Percentiles rank a stretch among this genome's conserved stretches.
Evolutionary conservation across 2,329 filamentous ascomycete genomes (phyloP).

Genomic region (Trichoderma afroharzianum): DNA sequence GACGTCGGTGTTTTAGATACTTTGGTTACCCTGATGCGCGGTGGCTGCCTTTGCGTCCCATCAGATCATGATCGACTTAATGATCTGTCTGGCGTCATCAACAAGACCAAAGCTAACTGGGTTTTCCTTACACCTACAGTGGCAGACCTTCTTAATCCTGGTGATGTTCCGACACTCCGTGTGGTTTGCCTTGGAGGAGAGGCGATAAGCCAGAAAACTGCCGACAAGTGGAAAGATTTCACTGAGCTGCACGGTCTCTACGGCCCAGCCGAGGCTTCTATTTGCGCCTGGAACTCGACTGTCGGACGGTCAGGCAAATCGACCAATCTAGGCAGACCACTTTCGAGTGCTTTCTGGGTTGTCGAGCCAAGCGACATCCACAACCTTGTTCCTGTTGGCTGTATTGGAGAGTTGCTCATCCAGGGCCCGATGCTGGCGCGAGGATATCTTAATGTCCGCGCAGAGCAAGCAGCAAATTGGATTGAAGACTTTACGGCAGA

Average conservation of each 20-base stretch:
- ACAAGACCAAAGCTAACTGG: constrained; percentile 3
- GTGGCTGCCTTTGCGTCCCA: constrained; percentile 22
- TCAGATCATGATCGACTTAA: constrained; percentile 18
- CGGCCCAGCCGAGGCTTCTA: constrained; percentile 13
- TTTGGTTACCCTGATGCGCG: constrained; percentile 19
- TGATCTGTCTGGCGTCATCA: constrained; percentile 18
- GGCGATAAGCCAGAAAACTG: neutral
- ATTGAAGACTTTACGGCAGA: constrained; percentile 3
- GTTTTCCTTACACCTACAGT: constrained; percentile 21
- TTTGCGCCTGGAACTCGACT: constrained; percentile 3
- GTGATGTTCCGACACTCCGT: neutral
- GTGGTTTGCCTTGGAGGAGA: constrained; percentile 7
- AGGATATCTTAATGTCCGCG: constrained; percentile 17
- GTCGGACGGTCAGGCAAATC: constrained; percentile 6
- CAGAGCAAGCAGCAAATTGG: constrained; percentile 2
- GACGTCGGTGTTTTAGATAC: constrained; percentile 21
- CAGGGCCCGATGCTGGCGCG: constrained; percentile 23
- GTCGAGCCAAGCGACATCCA: constrained; percentile 18
- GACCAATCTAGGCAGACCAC: constrained; percentile 13
- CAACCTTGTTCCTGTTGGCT: constrained; percentile 20
- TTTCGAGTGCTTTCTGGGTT: constrained; percentile 21
- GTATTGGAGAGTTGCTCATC: constrained; percentile 22
- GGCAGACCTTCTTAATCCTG: constrained; percentile 11
- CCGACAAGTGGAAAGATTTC: neutral
- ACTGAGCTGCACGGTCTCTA: neutral